These are phyloP conservation scores for Nakazawaea ambrosiae DNA, from an alignment of 805 yeast genomes.

Conservation along the genomic window DNA sequence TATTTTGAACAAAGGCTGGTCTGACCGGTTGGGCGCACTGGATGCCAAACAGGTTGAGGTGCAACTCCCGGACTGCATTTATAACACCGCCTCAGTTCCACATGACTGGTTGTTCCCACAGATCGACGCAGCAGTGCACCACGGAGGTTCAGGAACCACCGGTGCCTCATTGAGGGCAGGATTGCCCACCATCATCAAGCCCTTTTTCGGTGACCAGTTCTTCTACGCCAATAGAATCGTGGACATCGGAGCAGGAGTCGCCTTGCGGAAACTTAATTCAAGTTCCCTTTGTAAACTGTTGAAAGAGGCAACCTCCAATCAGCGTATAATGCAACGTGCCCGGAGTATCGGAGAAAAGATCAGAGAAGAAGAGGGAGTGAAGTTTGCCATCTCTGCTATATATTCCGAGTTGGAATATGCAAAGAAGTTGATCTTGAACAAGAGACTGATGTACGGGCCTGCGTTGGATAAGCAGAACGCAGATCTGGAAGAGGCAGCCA, in stretches of 20 bases:
- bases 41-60: slow-evolving; percentile 29
- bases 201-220: slow-evolving; percentile 95
- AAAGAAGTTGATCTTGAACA: slow-evolving; percentile 42
- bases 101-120: slow-evolving; percentile 93
- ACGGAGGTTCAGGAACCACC: slow-evolving; percentile 96
- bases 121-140: slow-evolving; percentile 92
- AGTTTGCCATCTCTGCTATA: slow-evolving; percentile 66
- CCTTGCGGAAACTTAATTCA: slow-evolving; percentile 59
- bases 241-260: slow-evolving; percentile 81
- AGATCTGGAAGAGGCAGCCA: neutral
- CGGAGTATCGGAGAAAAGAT: slow-evolving; percentile 54
- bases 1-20: slow-evolving; percentile 91
- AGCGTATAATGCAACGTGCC: slow-evolving; percentile 64
- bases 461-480: neutral
- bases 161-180: slow-evolving; percentile 89
- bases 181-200: slow-evolving; percentile 83
- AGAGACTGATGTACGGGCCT: slow-evolving; percentile 23
- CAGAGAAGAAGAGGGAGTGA: slow-evolving; percentile 73
- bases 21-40: slow-evolving; percentile 53
- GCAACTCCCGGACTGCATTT: slow-evolving; percentile 60
- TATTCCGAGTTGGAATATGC: slow-evolving; percentile 79
- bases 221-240: slow-evolving; percentile 85
- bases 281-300: slow-evolving; percentile 62
- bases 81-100: slow-evolving; percentile 66
- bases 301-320: slow-evolving; percentile 57